Percentiles rank a stretch among this genome's conserved stretches.
These are phyloP conservation scores for Penicillium subrubescens DNA, from an alignment of 495 filamentous ascomycete genomes.

Conservation along the genomic window DNA sequence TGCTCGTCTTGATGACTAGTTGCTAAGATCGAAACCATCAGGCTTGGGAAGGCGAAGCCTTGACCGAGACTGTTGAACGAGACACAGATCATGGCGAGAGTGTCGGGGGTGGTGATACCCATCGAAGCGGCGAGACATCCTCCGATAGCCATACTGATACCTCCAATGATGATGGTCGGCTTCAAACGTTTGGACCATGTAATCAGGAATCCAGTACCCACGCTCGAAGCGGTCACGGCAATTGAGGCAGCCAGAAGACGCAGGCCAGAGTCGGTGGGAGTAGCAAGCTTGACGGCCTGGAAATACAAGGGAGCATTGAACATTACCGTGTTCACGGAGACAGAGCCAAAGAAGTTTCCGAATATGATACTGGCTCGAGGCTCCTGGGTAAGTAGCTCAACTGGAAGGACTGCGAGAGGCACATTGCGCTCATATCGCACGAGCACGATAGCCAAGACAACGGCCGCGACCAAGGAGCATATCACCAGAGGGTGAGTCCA, in stretches of 20 bases:
- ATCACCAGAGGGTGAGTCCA: slow-evolving; percentile 76
- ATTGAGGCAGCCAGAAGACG: slow-evolving; percentile 64
- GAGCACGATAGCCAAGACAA: slow-evolving; percentile 58
- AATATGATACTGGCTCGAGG: slow-evolving; percentile 71
- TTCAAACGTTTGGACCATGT: slow-evolving; percentile 65
- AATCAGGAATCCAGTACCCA: slow-evolving; percentile 70
- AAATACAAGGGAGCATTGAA: slow-evolving; percentile 84
- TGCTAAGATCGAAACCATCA: slow-evolving; percentile 69
- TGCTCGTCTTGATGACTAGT: slow-evolving; percentile 69
- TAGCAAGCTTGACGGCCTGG: slow-evolving; percentile 74
- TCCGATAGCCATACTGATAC: slow-evolving; percentile 50
- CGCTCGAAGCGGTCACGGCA: slow-evolving; percentile 59
- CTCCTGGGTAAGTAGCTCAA: slow-evolving; percentile 58
- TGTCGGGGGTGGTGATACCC: slow-evolving; percentile 56
- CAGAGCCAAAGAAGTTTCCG: slow-evolving; percentile 64
- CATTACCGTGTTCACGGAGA: slow-evolving; percentile 67
- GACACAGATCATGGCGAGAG: slow-evolving; percentile 63
- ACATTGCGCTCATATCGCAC: slow-evolving; percentile 63
- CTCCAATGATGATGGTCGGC: slow-evolving; percentile 61
- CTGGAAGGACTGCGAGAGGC: slow-evolving; percentile 70
- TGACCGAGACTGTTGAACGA: slow-evolving; percentile 62
- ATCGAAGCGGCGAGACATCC: slow-evolving; percentile 57
- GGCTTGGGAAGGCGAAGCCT: slow-evolving; percentile 65
- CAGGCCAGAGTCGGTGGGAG: slow-evolving; percentile 70
- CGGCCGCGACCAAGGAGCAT: slow-evolving; percentile 57